phyloP scores from a whole-genome alignment of 2,329 filamentous ascomycete genomes.

The Ophiostoma angusticollis region DNA sequence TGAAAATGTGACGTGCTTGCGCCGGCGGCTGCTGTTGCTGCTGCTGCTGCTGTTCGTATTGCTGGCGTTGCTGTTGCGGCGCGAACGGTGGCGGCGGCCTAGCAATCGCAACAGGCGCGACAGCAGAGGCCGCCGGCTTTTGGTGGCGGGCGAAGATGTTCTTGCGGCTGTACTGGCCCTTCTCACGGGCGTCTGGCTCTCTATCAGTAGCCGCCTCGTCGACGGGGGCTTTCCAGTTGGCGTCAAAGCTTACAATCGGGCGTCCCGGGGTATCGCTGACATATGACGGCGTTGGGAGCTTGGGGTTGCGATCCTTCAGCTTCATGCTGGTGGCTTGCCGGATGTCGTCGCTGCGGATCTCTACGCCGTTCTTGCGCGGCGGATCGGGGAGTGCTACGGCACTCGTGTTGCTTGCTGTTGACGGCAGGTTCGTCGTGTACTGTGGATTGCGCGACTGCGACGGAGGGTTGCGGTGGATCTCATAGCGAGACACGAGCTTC shows the following conservation, averaged over 20 bases:
- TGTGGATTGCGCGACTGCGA: slow-evolving; percentile 68
- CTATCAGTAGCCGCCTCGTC: slow-evolving; percentile 54
- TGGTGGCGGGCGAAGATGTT: slow-evolving; percentile 19
- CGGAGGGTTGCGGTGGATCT: slow-evolving; percentile 76
- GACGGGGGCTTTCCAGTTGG: slow-evolving; percentile 58
- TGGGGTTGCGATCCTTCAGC: slow-evolving; percentile 73
- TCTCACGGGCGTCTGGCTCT: slow-evolving; percentile 40
- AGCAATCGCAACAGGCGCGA: slow-evolving; percentile 39
- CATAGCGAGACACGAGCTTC: slow-evolving; percentile 30
- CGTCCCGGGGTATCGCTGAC: slow-evolving; percentile 84
- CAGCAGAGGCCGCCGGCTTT: slow-evolving; percentile 36
- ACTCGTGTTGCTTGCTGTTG: slow-evolving; percentile 14
- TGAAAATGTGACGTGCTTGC: slow-evolving; percentile 19
- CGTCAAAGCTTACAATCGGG: slow-evolving; percentile 95
- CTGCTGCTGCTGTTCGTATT: slow-evolving; percentile 3
- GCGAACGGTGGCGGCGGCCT: slow-evolving; percentile 21
- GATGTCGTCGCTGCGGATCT: slow-evolving; percentile 79
- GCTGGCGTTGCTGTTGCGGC: slow-evolving; percentile 15
- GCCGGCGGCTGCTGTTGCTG: slow-evolving; percentile 21
- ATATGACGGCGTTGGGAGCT: slow-evolving; percentile 74
- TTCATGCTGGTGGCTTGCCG: slow-evolving; percentile 81
- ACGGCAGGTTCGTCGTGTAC: slow-evolving; percentile 56
- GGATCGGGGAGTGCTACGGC: slow-evolving; percentile 25
- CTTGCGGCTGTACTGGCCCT: slow-evolving; percentile 6
- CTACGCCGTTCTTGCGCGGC: slow-evolving; percentile 62